phyloP scores from a whole-genome alignment of 2,329 filamentous ascomycete genomes.

The Diaporthe citrichinensis region DNA sequence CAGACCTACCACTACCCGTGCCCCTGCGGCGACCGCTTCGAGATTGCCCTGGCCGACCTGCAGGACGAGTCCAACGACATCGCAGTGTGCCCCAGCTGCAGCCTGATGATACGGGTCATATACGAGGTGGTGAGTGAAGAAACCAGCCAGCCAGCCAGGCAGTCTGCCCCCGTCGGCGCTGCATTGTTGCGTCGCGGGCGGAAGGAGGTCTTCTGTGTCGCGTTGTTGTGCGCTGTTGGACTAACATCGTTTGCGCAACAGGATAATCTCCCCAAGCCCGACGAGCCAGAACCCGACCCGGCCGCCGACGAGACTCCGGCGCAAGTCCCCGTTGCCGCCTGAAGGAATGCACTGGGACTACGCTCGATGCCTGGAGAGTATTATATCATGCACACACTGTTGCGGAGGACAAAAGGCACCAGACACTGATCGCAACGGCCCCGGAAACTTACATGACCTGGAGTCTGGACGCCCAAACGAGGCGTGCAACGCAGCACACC shows the following conservation, averaged over 20 bases:
- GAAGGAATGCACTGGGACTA: slow-evolving; percentile 37
- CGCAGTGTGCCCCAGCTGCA: slow-evolving; percentile 97
- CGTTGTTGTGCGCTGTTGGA: background rate
- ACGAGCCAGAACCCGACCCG: slow-evolving; percentile 51
- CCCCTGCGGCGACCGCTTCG: slow-evolving; percentile 96
- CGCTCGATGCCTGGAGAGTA: background rate
- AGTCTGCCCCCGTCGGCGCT: background rate
- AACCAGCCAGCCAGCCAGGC: background rate
- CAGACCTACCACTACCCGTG: slow-evolving; percentile 97
- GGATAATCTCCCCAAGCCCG: slow-evolving; percentile 62
- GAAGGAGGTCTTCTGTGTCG: background rate
- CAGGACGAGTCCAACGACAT: slow-evolving; percentile 88
- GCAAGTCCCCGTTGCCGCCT: slow-evolving; percentile 59
- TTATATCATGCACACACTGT: background rate
- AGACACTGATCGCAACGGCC: background rate
- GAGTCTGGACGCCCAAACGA: background rate
- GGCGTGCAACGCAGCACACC: background rate
- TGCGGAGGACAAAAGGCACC: too few relatives aligned
- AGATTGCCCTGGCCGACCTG: slow-evolving; percentile 88
- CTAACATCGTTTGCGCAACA: slow-evolving; percentile 43
- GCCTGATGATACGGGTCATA: slow-evolving; percentile 95
- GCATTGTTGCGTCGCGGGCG: background rate
- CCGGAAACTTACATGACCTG: background rate
- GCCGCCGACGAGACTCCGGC: slow-evolving; percentile 49
- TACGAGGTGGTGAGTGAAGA: slow-evolving; percentile 79